Evolutionary conservation across 176 grass and related monocot genomes (phyloP), one percentile per base, ranked within the genome.

Genomic region (Paspalum vaginatum): DNA sequence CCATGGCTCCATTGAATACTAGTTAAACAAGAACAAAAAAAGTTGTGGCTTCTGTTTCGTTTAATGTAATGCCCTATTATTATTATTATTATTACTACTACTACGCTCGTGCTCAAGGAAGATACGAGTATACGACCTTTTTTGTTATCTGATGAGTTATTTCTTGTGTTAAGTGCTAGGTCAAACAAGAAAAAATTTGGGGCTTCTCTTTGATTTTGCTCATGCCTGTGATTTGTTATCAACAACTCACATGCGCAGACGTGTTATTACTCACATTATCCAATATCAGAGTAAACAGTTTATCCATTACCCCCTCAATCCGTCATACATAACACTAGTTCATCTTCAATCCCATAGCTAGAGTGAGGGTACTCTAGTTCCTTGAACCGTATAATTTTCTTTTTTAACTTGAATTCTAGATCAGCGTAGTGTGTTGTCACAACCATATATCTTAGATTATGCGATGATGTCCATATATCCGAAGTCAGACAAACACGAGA

Each of bases 371-470:
- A 70, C 45, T 70, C 47, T 4, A 70, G 12, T 8, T 27, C 14
- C 12, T 32, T 26, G 25, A 48, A 26, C 13, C 43, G 14, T 48
- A 70, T 3, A 12, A 48, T 48, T 25, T 70, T 70, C 13, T 65
- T 78, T 44, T 70, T 70, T 5, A 48, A 4, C 5, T 48, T 70
- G 12, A 70, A 48, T 12, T 69, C n/a, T 15, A 6, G 22, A 48
- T 70, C n/a, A 9, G 43, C 24, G 14, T 75, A 75, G 22, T 59
- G 66, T 2, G 72, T 11, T 2, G 39, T 75, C 1, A 75, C 20
- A 24, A 13, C 53, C 53, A 75, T 75, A 4, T 75, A 75, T 43
- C 12, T 39, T 44, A 75, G 10, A 38, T 75, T 59, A 9, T 75
- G 53, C 4, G 21, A 26, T 8, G 54, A 59, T 4, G 40, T 76